These are phyloP conservation scores for Microbotryum violaceum DNA, from an alignment of 1,284 basidiomycete species.

Conservation along the genomic window DNA sequence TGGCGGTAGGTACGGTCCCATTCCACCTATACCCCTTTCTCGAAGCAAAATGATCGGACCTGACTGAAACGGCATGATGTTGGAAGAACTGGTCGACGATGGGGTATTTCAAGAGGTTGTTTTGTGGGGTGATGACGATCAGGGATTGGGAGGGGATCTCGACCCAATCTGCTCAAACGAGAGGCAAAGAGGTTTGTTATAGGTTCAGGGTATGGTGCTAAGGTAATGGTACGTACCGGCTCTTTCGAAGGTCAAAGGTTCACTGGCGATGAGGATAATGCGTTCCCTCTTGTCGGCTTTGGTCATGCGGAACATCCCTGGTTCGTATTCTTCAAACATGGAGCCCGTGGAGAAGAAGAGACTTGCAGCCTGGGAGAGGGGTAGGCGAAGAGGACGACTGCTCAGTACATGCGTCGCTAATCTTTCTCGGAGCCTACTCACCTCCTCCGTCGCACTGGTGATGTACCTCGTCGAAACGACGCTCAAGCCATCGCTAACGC, in stretches of 20 bases:
- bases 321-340: conserved; percentile 76
- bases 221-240: conserved; percentile 41
- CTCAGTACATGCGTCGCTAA: too few species aligned
- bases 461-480: conserved; percentile 94
- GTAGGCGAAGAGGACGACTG: too few species aligned
- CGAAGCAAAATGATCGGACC: conserved; percentile 3
- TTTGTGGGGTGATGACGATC: conserved; percentile 43
- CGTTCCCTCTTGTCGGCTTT: conserved; percentile 90
- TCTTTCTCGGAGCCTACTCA: too few species aligned
- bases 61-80: conserved; percentile 1
- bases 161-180: conserved; percentile 35
- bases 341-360: conserved; percentile 45
- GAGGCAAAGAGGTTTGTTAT: neutral
- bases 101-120: conserved; percentile 87
- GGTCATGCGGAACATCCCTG: conserved; percentile 87
- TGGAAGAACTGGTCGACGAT: conserved; percentile 77
- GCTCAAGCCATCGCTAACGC: conserved; percentile 85
- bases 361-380: conserved; percentile 57
- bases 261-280: conserved; percentile 48
- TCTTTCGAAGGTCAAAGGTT: conserved; percentile 85
- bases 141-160: conserved; percentile 47
- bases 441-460: conserved; percentile 75
- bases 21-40: neutral
- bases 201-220: too few species aligned
- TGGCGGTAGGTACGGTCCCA: too few species aligned